Conservation (phyloP, 2,329 filamentous ascomycete species). For the Emmonsia crescens region DNA sequence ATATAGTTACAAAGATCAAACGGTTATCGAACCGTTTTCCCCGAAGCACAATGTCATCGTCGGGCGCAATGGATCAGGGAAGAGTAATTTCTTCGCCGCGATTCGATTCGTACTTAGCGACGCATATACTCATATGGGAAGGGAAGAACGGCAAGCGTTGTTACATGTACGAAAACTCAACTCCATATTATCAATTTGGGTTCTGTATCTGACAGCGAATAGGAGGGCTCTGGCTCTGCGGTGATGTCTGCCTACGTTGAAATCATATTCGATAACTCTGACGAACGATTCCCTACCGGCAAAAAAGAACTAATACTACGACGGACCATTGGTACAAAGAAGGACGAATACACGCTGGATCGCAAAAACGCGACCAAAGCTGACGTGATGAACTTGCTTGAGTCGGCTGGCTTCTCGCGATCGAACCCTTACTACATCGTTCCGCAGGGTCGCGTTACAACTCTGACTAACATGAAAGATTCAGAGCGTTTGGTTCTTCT, state of each 20-base stretch:
- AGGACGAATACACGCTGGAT: slow-evolving; percentile 96
- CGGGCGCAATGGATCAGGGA: slow-evolving; percentile 96
- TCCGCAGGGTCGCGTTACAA: slow-evolving; percentile 89
- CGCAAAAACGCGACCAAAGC: slow-evolving; percentile 91
- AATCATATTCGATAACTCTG: slow-evolving; percentile 95
- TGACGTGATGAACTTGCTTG: slow-evolving; percentile 89
- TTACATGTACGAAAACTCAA: slow-evolving; percentile 52
- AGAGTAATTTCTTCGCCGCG: slow-evolving; percentile 98
- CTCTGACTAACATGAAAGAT: slow-evolving; percentile 98
- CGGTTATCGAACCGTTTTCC: slow-evolving; percentile 95
- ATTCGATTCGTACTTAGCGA: slow-evolving; percentile 98
- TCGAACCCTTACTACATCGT: slow-evolving; percentile 99
- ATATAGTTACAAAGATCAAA: slow-evolving; percentile 94
- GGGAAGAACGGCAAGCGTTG: slow-evolving; percentile 88
- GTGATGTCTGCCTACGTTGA: slow-evolving; percentile 99
- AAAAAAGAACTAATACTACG: slow-evolving; percentile 84
- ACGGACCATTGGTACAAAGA: slow-evolving; percentile 91
- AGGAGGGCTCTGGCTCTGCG: slow-evolving; percentile 90
- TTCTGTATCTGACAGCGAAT: slow-evolving; percentile 20
- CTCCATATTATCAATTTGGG: not conserved
- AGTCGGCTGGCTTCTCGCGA: slow-evolving; percentile 90
- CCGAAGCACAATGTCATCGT: slow-evolving; percentile 97
- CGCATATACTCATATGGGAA: slow-evolving; percentile 90
- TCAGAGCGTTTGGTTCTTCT: slow-evolving; percentile 76
- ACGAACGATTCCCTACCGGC: slow-evolving; percentile 88